Conservation (phyloP, 164 flowering plant species). For the Sextonia rubra region DNA sequence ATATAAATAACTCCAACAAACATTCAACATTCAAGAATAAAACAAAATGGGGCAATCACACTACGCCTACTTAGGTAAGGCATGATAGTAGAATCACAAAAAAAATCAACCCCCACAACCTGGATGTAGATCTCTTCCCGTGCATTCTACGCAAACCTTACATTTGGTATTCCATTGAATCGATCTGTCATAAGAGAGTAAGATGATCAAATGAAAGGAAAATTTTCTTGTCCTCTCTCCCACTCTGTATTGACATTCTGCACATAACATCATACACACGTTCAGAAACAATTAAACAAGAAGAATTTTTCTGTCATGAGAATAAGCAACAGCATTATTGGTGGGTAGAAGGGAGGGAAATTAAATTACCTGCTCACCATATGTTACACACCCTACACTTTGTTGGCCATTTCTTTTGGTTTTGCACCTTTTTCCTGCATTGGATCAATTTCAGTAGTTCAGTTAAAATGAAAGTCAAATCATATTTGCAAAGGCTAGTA, state of each 20-base stretch:
- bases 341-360: no score
- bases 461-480: no score
- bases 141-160: background rate
- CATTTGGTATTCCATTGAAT: background rate
- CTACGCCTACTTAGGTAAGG: background rate
- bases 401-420: conserved; percentile 35
- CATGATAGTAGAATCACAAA: background rate
- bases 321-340: no score
- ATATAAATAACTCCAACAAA: background rate
- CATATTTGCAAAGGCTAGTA: no score
- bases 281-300: background rate
- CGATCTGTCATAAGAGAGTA: background rate
- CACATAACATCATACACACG: background rate
- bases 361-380: background rate
- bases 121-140: background rate
- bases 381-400: conserved; percentile 39
- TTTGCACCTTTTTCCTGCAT: conserved; percentile 42
- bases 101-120: background rate
- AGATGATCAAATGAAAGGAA: background rate
- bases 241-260: conserved; percentile 1
- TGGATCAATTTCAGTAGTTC: background rate
- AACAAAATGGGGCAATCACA: background rate
- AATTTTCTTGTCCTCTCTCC: background rate
- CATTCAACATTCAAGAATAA: background rate
- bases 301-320: background rate